Base-by-base conservation (phyloP, 208 protist genomes). In the Wallacemonas sp. region DNA sequence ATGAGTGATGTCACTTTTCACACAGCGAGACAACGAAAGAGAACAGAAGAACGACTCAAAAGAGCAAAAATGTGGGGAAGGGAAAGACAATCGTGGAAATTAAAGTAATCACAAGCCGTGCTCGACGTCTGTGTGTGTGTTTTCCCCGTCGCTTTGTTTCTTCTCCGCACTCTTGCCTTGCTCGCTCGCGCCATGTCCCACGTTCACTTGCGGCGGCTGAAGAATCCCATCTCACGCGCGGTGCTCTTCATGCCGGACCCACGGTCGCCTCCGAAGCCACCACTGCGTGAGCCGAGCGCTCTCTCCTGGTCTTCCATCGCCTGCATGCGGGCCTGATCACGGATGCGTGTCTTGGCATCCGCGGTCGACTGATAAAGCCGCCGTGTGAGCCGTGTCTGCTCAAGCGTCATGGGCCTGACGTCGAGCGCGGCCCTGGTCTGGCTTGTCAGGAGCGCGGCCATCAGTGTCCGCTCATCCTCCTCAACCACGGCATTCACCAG, bases 381-480 rank as follows among this genome's bases (percentile, higher is more conserved):
- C 12, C 11, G 32, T 24, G 32, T 26, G 6, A 21, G 2, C 17
- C 16, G 14, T 6, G 23, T 27, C 60, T 70, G 52, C 6, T 12
- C 39, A 26, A 21, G 29, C 30, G 44, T 19, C 30, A 76, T n/a
- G 16, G 55, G 21, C 14, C 43, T 2, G 24, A 65, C 9, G 14
- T 38, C 70, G 11, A 66, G 19, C 5, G 44, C 34, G 34, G 56
- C 43, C 47, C 63, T 49, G 44, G 61, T 70, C 38, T 69, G 43
- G 4, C 61, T 14, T 17, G 70, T 52, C 4, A 76, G 56, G 34
- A 76, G 70, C 19, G 63, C 49, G 3, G 62, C 32, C 16, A 57
- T 3, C 17, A 76, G 27, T n/a, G 70, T 41, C 3, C 38, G 39
- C 47, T 52, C 44, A 3, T 9, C 3, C 14, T 70, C 62, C 19